Base-by-base conservation (phyloP, 331 rosid species). In the Pyrus hybrid region DNA sequence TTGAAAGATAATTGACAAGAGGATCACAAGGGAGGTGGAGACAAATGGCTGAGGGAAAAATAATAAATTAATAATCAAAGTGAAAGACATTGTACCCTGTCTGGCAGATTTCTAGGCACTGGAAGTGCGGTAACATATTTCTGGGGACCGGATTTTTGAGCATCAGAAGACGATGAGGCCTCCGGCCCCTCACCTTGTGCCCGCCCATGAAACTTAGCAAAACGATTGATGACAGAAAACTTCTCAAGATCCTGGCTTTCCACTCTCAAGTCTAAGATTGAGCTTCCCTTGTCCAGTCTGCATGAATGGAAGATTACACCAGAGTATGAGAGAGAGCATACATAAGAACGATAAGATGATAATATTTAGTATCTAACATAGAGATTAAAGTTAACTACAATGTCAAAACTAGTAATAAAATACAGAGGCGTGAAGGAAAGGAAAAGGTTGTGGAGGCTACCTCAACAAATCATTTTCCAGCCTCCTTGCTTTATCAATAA, bases 51-150 rank as follows among this genome's bases (percentile, higher is more conserved):
- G 93, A 88, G 83, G 90, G 92, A 90, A 86, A 89, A 88, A 94
- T 88, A 90, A 90, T 95, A 74, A 92, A 94, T 87, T 88, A 91
- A 90, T 92, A 81, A 86, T 95, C 93, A 92, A 85, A 95, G 99
- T 86, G 99, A 90, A 85, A 92, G 93, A 92, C 99, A 95, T 88
- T 92, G 99, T 95, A 92, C 98, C 97, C 97, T 92, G 93, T 95
- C 99, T 68, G 99, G 98, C 83, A 92, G 93, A 91, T 91, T 89
- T 88, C 83, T 88, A 88, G 99, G 98, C 91, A 88, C 80, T 78
- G 96, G 91, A 82, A 84, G 81, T 83, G 89, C 93, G 64, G 88
- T 83, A 83, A 92, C 99, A 89, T 89, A 92, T 89, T 76, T 95
- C 86, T 95, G 93, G 76, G 92, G 97, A 79, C 51, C 71, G 13